Percentiles rank a stretch among this genome's conserved stretches.
Conservation (phyloP, 768 basidiomycete genomes). For the Austroboletus festivus region DNA sequence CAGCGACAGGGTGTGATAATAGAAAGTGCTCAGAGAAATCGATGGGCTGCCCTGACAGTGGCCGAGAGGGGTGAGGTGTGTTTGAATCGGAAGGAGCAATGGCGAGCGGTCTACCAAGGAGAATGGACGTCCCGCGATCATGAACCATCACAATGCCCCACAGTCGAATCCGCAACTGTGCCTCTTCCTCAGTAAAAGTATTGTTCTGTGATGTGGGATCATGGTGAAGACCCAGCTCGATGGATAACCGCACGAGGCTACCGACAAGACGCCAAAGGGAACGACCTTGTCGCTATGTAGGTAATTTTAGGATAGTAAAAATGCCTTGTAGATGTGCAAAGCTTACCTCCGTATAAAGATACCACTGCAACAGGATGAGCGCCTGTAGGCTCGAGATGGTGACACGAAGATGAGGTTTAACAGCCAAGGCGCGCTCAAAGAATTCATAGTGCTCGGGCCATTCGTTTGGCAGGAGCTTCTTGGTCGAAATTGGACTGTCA, state of each 20-base stretch:
- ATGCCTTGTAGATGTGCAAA: not conserved
- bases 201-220: constrained; percentile 66
- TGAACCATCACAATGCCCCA: constrained; percentile 86
- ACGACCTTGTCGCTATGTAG: constrained; percentile 75
- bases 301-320: constrained; percentile 6
- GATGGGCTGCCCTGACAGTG: constrained; percentile 22
- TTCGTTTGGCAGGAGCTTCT: constrained; percentile 53
- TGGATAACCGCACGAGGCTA: constrained; percentile 74
- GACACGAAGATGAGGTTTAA: constrained; percentile 81
- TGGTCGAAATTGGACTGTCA: constrained; percentile 40
- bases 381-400: constrained; percentile 82
- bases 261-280: constrained; percentile 87
- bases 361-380: constrained; percentile 83
- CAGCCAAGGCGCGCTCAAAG: constrained; percentile 70
- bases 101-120: constrained; percentile 80
- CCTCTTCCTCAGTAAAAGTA: constrained; percentile 72
- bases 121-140: constrained; percentile 84
- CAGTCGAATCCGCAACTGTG: constrained; percentile 72
- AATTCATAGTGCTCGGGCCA: constrained; percentile 88
- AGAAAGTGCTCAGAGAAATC: constrained; percentile 81
- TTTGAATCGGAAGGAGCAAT: constrained; percentile 82
- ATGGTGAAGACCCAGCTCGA: constrained; percentile 84
- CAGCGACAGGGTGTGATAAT: constrained; percentile 68
- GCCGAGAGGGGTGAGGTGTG: constrained; percentile 64
- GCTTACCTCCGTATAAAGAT: constrained; percentile 81